Evolutionary conservation across 148 eudicot species (phyloP), one percentile per base, ranked within the genome.

Genomic region (Rhododendron williamsianum): DNA sequence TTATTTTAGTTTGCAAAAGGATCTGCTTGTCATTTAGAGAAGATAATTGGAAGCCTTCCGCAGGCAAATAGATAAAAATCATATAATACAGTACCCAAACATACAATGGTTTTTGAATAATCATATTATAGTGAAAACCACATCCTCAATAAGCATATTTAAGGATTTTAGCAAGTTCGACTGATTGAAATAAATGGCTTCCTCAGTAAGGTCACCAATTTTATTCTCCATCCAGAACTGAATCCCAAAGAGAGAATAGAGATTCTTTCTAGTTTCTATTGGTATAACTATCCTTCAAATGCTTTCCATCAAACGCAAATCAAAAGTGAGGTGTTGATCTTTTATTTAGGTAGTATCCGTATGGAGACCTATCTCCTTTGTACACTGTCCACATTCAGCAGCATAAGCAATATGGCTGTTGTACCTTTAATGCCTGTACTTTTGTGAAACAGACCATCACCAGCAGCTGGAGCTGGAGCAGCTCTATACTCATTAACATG

Each of bases 391-490:
- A 8, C 25, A 4, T 33, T 52, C 69, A 35, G 85, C 23, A 83
- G 48, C 85, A 73, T 51, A 45, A 45, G 45, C 60, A 25, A 27
- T 54, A 45, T 21, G 21, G 48, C n/a, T 21, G 15, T 69, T n/a
- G 38, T 16, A 69, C 43, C 65, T 52, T 36, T 71, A 76, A 23
- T 36, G 0, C 72, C 86, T 23, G 27, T 38, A 77, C 33, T 72
- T 38, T 15, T 36, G 48, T 45, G 84, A 52, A 65, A 77, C 43
- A 83, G n/a, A 80, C 83, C 82, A 74, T 48, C 54, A 0, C 58
- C 45, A 76, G 76, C 51, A 51, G 83, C 80, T 84, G 65, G 87
- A 51, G 83, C 80, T 84, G 65, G 87, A 84, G 87, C 71, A 84
- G 83, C 54, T 65, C 58, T 25, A n/a, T 52, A 74, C 65, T 81